Conservation (phyloP, 306 rosid genomes). For the Casuarina equisetifolia region DNA sequence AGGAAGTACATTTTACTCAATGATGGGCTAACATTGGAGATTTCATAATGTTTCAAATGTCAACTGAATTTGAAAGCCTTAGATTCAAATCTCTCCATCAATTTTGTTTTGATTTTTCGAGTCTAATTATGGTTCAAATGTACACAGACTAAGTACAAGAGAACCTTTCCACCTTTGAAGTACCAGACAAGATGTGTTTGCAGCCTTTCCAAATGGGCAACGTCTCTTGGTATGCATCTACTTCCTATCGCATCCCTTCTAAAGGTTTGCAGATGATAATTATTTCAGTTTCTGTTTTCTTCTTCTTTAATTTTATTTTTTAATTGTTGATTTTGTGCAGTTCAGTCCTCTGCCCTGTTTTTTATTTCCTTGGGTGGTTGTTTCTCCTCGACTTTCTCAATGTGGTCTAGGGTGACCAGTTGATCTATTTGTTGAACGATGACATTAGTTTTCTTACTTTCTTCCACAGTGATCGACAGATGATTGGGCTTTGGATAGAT, state of each 20-base stretch:
- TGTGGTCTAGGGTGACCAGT: background rate
- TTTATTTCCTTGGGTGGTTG: background rate
- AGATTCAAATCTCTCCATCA: background rate
- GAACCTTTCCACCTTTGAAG: conserved; percentile 79
- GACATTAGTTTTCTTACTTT: no score
- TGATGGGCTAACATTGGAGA: background rate
- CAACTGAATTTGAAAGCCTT: background rate
- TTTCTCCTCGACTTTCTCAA: background rate
- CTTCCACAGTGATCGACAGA: no score
- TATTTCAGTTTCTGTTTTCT: background rate
- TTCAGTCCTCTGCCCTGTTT: background rate
- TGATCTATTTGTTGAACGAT: background rate
- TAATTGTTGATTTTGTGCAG: background rate
- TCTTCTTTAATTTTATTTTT: background rate
- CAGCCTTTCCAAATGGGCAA: conserved; percentile 95
- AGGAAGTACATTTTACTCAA: background rate
- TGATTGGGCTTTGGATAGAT: no score
- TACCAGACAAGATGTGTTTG: conserved; percentile 92
- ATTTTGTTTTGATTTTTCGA: background rate
- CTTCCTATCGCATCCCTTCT: conserved; percentile 12
- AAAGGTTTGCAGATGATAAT: background rate
- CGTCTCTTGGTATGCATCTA: conserved; percentile 78
- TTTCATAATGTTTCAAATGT: background rate
- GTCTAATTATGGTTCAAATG: conserved; percentile 27
- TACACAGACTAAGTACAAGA: conserved; percentile 72